Base-by-base conservation (phyloP, 441 rosid species). In the Oxalis stricta region DNA sequence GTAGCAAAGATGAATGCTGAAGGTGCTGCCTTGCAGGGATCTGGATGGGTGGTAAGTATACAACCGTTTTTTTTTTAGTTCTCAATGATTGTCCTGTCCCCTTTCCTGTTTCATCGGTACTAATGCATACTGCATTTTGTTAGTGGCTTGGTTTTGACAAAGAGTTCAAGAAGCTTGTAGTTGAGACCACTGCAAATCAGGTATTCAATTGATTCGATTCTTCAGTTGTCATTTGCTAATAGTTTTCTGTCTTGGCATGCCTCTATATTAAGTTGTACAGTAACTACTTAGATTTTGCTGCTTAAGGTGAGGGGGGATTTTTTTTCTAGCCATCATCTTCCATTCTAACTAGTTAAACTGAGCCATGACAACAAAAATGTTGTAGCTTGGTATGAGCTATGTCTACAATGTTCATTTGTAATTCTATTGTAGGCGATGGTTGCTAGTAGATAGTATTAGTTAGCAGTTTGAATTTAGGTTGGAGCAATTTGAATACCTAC, bases 21-120 rank as follows among this genome's bases (percentile, higher is more conserved):
- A 59, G 96, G 96, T 67, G 95, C 93, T 62, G 91, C 95, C 56
- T 18, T 91, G 5, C 99, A 91, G 69, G 99, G 99, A 42, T 91
- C 95, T n/a, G 96, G 96, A 58, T 91, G 99, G 99, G 95, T 86
- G 95, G 96, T 85, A 53, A 55, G 91, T 56, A 34, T 4, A 51
- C 12, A 26, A 23, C 43, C 34, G 42, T 26, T n/a, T 16, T 39
- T 16, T n/a, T 15, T 55, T 34, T 11, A 7, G 33, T 17, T 14
- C 16, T 38, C 18, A 13, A 8, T 9, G 39, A 17, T 44, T 24
- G 29, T 16, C 2, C 7, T 15, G n/a, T n/a, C n/a, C n/a, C n/a
- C n/a, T n/a, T n/a, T n/a, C 26, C 35, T 56, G 33, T 36, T 40
- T 38, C 0, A 30, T 12, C 23, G 7, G 5, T 41, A 14, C 12